phyloP scores from a whole-genome alignment of 2,329 filamentous ascomycete genomes.

The Ophiosphaerella herpotricha region DNA sequence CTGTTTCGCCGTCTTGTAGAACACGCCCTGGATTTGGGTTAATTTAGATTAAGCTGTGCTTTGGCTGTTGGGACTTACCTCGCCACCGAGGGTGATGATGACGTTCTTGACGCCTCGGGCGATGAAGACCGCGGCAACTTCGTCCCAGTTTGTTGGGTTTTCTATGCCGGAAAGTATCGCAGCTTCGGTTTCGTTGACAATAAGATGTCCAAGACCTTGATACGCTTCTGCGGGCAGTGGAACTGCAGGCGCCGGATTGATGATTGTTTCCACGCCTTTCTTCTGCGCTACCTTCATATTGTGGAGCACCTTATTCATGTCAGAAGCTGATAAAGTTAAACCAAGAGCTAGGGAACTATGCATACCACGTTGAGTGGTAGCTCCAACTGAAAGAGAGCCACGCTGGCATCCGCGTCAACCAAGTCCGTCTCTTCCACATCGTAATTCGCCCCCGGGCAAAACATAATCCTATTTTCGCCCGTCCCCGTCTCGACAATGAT shows the following conservation, averaged over 20 bases:
- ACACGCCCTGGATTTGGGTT: constrained; percentile 43
- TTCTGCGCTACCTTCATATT: constrained; percentile 43
- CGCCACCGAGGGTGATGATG: constrained; percentile 80
- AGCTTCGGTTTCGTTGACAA: constrained; percentile 92
- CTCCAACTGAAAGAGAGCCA: constrained; percentile 55
- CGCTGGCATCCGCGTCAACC: constrained; percentile 46
- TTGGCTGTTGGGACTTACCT: constrained; percentile 54
- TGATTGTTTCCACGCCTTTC: constrained; percentile 61
- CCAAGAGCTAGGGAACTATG: background rate
- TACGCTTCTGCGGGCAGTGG: constrained; percentile 70
- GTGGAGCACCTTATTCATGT: constrained; percentile 32
- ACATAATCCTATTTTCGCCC: constrained; percentile 56
- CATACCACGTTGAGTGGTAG: constrained; percentile 49
- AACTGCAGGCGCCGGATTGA: constrained; percentile 81
- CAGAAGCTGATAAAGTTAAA: background rate
- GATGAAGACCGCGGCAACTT: constrained; percentile 60
- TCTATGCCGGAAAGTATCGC: constrained; percentile 67
- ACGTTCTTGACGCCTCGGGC: constrained; percentile 72
- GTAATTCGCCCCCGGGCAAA: constrained; percentile 54
- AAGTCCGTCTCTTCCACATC: constrained; percentile 44
- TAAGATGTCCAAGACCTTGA: constrained; percentile 71
- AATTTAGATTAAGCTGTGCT: constrained; percentile 15
- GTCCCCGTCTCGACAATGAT: constrained; percentile 55
- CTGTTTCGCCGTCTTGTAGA: constrained; percentile 51
- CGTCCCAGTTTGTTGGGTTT: constrained; percentile 38